Evolutionary conservation across 192 early-diverging fungal genomes (phyloP).

Genomic region (Podochytrium sp.): DNA sequence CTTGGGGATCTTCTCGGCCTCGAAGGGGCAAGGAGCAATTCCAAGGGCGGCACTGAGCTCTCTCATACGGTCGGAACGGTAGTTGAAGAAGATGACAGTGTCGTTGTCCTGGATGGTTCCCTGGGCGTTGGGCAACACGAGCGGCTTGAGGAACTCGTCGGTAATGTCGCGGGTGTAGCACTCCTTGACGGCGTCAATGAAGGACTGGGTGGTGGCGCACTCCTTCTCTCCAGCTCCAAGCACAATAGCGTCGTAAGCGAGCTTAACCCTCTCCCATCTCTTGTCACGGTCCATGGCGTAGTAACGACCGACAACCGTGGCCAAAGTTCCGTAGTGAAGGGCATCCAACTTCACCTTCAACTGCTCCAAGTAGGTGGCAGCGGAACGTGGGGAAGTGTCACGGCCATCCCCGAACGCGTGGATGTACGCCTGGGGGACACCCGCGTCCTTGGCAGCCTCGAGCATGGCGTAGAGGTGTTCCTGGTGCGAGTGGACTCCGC

Average conservation of each 20-base stretch:
- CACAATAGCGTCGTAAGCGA: conserved; percentile 91
- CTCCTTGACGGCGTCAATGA: conserved; percentile 72
- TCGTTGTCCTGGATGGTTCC: conserved; percentile 86
- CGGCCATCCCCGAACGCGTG: conserved; percentile 99
- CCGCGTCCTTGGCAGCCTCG: conserved; percentile 80
- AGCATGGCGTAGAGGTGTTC: conserved; percentile 87
- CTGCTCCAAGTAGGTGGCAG: conserved; percentile 66
- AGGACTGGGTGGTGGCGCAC: conserved; percentile 6
- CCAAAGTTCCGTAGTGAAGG: conserved; percentile 79
- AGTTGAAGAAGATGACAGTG: conserved; percentile 98
- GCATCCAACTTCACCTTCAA: conserved; percentile 69
- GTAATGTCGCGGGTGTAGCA: conserved; percentile 89
- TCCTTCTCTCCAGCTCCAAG: conserved; percentile 67
- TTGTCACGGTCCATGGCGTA: conserved; percentile 99
- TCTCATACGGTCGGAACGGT: conserved; percentile 97
- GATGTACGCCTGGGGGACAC: conserved; percentile 83
- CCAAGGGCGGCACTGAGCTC: conserved; percentile 86
- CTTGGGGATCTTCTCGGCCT: conserved; percentile 45
- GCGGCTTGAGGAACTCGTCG: conserved; percentile 99
- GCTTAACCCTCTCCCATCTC: conserved; percentile 97
- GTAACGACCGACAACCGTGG: conserved; percentile 94
- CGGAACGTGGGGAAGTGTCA: conserved; percentile 91
- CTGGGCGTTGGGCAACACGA: conserved; percentile 74
- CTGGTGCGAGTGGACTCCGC: conserved; percentile 97
- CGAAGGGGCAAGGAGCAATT: conserved; percentile 84